Percentiles rank a stretch among this genome's conserved stretches.
Conservation (phyloP, 2,329 filamentous ascomycete species). For the Albifimbria verrucaria region DNA sequence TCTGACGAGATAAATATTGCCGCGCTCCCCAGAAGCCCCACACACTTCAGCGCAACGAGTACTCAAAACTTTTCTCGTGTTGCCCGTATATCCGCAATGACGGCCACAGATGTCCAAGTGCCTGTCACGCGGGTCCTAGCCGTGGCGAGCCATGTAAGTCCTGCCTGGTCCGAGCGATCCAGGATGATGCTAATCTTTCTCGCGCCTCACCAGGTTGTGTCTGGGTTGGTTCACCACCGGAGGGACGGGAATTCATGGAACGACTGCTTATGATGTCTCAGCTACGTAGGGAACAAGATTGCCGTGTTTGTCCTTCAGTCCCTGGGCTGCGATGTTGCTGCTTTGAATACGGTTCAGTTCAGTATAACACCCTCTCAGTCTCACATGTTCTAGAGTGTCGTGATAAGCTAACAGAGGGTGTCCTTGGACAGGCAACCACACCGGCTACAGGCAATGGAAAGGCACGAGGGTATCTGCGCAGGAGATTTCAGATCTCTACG, state of each 20-base stretch:
- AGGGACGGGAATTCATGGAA: background rate
- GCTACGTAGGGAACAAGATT: constrained; percentile 98
- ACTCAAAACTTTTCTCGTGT: too few species aligned
- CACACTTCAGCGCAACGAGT: too few species aligned
- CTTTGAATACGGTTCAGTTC: constrained; percentile 95
- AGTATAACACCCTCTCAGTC: constrained; percentile 52
- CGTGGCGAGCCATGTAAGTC: constrained; percentile 87
- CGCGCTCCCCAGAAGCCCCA: too few species aligned
- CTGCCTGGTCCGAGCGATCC: background rate
- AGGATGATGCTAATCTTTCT: background rate
- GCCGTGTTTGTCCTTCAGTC: constrained; percentile 92
- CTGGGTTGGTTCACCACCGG: constrained; percentile 15
- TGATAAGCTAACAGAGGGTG: constrained; percentile 2
- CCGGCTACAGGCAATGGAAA: constrained; percentile 84
- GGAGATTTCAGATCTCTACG: constrained; percentile 81
- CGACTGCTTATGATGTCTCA: constrained; percentile 32
- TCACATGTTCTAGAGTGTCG: constrained; percentile 6
- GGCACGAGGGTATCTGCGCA: constrained; percentile 77
- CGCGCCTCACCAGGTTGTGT: constrained; percentile 19
- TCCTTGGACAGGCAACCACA: constrained; percentile 74
- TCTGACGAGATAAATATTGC: too few species aligned
- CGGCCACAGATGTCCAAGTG: constrained; percentile 24
- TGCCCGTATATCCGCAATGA: too few species aligned
- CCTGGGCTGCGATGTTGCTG: constrained; percentile 88
- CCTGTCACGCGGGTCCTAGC: constrained; percentile 72